phyloP scores from a whole-genome alignment of 164 flowering plant species.

The Kingdonia uniflora region DNA sequence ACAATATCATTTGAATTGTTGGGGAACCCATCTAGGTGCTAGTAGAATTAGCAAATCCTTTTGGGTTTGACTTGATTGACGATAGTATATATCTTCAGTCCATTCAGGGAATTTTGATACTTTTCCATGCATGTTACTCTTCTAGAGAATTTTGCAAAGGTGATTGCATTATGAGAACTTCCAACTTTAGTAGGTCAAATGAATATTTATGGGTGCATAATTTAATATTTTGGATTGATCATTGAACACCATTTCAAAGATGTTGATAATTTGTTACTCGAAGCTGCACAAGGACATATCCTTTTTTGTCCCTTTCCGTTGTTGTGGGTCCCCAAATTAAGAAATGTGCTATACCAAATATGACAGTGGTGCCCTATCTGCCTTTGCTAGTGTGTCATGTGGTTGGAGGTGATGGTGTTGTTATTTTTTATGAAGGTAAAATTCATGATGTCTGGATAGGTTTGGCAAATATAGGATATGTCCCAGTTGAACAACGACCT shows the following conservation, averaged over 20 bases:
- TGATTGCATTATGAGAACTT: constrained; percentile 80
- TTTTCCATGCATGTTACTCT: constrained; percentile 83
- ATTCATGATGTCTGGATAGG: constrained; percentile 82
- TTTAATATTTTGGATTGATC: constrained; percentile 94
- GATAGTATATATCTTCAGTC: constrained; percentile 92
- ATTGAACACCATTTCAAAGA: constrained; percentile 88
- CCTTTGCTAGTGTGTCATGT: too few species aligned
- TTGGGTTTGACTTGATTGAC: constrained; percentile 85
- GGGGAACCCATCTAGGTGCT: constrained; percentile 98
- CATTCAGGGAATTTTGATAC: constrained; percentile 86
- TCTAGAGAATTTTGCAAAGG: constrained; percentile 81
- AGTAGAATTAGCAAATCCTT: too few species aligned
- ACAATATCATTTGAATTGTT: constrained; percentile 81
- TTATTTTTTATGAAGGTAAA: constrained; percentile 91
- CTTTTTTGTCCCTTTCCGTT: constrained; percentile 93
- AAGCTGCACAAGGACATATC: constrained; percentile 94
- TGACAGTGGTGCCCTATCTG: constrained; percentile 70
- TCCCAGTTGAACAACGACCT: constrained; percentile 89
- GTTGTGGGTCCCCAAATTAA: constrained; percentile 80
- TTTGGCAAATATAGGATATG: constrained; percentile 92
- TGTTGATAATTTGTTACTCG: constrained; percentile 86
- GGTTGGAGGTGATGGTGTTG: too few species aligned
- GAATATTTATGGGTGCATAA: constrained; percentile 85
- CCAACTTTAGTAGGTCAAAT: constrained; percentile 83
- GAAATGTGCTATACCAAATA: constrained; percentile 57